Conservation (phyloP, 106 monocot species). For the Dioscorea zingiberensis region DNA sequence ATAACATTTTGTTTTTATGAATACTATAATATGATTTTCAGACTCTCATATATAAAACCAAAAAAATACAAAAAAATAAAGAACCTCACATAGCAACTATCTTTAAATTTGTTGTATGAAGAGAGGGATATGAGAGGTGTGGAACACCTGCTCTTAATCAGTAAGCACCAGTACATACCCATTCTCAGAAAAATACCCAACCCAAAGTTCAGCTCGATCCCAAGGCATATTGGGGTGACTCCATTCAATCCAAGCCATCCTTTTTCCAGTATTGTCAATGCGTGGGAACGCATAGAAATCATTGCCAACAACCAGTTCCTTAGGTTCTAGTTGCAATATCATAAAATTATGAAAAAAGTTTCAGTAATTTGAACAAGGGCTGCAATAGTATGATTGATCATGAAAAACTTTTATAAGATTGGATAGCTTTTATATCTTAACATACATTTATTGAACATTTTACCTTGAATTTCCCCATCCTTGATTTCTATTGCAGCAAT, state of each 20-base stretch:
- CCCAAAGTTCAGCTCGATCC: conserved; percentile 94
- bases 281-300: conserved; percentile 98
- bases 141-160: too few relatives aligned
- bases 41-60: too few relatives aligned
- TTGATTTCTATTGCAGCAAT: conserved; percentile 48
- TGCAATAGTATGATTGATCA: too few relatives aligned
- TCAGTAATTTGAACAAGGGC: not conserved
- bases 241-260: conserved; percentile 94
- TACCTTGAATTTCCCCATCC: conserved; percentile 50
- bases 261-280: conserved; percentile 54
- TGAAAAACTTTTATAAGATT: not conserved
- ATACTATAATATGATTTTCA: too few relatives aligned
- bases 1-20: too few relatives aligned
- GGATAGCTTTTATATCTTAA: not conserved
- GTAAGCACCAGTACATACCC: conserved; percentile 43
- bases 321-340: conserved; percentile 39
- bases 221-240: conserved; percentile 95
- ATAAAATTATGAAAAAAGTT: conserved; percentile 16
- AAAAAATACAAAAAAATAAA: too few relatives aligned
- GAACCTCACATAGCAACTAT: too few relatives aligned
- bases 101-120: too few relatives aligned
- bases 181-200: conserved; percentile 79
- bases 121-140: too few relatives aligned
- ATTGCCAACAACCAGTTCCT: conserved; percentile 59
- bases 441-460: not conserved